Base-by-base conservation (phyloP, 306 rosid genomes). In the Prunus padus region DNA sequence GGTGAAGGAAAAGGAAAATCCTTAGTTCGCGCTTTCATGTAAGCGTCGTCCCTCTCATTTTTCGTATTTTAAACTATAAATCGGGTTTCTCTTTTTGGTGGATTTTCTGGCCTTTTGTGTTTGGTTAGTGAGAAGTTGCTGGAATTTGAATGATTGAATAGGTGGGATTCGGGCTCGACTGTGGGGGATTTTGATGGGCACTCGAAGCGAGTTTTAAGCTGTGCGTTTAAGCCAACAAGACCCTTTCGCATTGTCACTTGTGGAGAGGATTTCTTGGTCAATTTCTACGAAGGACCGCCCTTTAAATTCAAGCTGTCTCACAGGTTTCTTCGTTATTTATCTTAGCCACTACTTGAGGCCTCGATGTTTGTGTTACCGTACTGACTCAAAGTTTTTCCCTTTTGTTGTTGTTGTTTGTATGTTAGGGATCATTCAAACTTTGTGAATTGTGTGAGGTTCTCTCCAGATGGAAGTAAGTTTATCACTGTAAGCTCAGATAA, bases 181-280 rank as follows among this genome's bases (percentile, higher is more conserved):
- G 95, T 94, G n/a, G 97, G 98, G 25, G 98, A 94, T 74, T 94
- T 94, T 63, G 98, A 94, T 77, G 98, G 98, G 40, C 98, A 95
- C 65, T 95, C 98, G 6, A 87, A 86, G 73, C 85, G 96, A 22
- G 98, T 95, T 79, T 79, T 95, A 69, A 95, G 98, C 85, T 92
- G 98, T 73, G 87, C 89, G n/a, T 92, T 92, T 80, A 95, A 92
- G 85, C 98, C 97, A 11, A 89, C 97, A 0, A 84, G 98, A 28
- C 97, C 98, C 33, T 95, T 87, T 67, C 97, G 97, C 72, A 81
- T 95, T 83, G 97, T 86, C 51, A 92, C 98, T 0, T 90, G 97
- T 44, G 97, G 97, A 31, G 99, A 95, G 84, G 97, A 92, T 84
- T 95, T 90, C 80, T 80, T 95, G 46, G 93, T 92, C 61, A 95